Base-by-base conservation (phyloP, 75 land plant genomes). In the Selaginella moellendorffii region DNA sequence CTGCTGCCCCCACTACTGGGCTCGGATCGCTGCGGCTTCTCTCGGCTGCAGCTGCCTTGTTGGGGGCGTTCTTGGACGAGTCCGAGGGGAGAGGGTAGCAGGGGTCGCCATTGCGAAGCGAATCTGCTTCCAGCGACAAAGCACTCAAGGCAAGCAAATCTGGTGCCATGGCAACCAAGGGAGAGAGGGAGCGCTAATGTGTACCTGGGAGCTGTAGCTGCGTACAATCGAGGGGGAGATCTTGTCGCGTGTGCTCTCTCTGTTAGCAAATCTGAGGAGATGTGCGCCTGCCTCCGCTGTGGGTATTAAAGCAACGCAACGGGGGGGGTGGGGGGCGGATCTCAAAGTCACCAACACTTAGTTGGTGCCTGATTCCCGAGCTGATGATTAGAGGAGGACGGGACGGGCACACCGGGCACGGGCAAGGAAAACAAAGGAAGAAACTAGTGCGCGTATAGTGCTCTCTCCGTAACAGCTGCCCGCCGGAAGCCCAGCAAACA, bases 1-100 rank as follows among this genome's bases (percentile, higher is more conserved):
- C 56, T 21, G 56, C 56, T 54, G 52, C 52, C 52, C 52, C 18
- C 9, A 56, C n/a, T 56, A 56, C 20, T 5, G 60, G n/a, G 60
- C 10, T 36, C 5, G 46, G 46, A 36, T 36, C 46, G 46, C 46
- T 36, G 10, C 46, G 46, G 14, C 10, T 36, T 14, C 46, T 5
- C 46, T 36, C 46, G 14, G 46, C 46, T 36, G 46, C 10, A 36
- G 46, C 46, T 5, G 46, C 46, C 46, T 36, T 36, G 46, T 5
- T 5, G 5, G 46, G 46, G 10, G 14, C 46, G 14, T 5, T 36
- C 46, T 36, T 36, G 46, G 46, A 36, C 5, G 5, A 5, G n/a
- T n/a, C n/a, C 5, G 5, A 5, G 10, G 5, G 46, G 10, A 36
- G 46, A 5, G 46, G 46, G 46, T 36, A 36, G 46, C 46, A 36